Percentiles rank a stretch among this genome's conserved stretches.
These are phyloP conservation scores for Xylaria sp. DNA, from an alignment of 2,329 filamentous ascomycete species.

Conservation along the genomic window DNA sequence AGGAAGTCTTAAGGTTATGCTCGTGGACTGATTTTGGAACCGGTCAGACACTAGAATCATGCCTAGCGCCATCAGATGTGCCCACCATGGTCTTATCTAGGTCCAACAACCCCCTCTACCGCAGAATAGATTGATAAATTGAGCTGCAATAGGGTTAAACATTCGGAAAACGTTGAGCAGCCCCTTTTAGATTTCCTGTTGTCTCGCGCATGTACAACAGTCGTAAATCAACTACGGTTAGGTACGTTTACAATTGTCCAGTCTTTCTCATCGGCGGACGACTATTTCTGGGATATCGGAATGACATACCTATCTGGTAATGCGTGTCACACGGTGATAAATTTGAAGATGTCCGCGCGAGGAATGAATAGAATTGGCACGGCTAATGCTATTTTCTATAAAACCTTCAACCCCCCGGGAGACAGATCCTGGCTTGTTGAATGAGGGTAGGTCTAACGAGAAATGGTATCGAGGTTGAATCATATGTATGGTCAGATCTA, in stretches of 20 bases:
- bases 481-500: conserved; percentile 39
- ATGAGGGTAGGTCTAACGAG: conserved; percentile 27
- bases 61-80: conserved; percentile 8
- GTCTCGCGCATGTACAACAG: not conserved
- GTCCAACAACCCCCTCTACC: not conserved
- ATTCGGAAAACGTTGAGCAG: not conserved
- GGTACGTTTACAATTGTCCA: not conserved
- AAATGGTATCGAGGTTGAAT: conserved; percentile 37
- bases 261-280: not conserved
- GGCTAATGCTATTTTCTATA: conserved; percentile 32
- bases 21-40: not conserved
- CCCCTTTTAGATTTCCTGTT: not conserved
- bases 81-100: conserved; percentile 18
- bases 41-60: conserved; percentile 1
- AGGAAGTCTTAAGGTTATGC: not conserved
- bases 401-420: conserved; percentile 15
- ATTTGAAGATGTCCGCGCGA: not conserved
- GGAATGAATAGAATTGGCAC: conserved; percentile 27
- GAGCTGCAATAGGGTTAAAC: not conserved
- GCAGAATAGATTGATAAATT: not conserved
- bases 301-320: not conserved
- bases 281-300: not conserved
- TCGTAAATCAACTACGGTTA: not conserved
- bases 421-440: conserved; percentile 21
- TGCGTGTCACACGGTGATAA: conserved; percentile 4